phyloP scores from a whole-genome alignment of 768 basidiomycete species.

The Inosperma sp. region DNA sequence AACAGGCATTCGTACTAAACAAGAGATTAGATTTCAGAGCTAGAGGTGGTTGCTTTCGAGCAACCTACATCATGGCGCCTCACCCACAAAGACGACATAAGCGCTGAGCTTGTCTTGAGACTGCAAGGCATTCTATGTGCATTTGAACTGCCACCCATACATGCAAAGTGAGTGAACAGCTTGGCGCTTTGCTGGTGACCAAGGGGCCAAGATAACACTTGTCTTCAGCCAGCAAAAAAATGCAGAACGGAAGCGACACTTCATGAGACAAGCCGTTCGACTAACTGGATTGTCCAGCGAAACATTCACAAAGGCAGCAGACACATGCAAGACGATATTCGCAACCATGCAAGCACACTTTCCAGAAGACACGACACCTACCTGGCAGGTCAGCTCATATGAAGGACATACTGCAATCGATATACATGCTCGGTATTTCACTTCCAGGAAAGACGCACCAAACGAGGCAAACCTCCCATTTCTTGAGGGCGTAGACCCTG shows the following conservation, averaged over 20 bases:
- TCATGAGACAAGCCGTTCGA: neutral
- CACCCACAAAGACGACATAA: neutral
- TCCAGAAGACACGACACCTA: neutral
- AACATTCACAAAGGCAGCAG: neutral
- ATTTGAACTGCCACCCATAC: neutral
- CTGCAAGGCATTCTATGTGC: neutral
- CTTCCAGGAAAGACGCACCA: neutral
- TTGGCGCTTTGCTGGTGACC: too few relatives aligned
- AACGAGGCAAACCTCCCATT: neutral
- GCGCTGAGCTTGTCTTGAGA: neutral
- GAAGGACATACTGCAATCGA: neutral
- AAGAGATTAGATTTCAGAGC: neutral
- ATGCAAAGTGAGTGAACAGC: neutral
- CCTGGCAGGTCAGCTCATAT: neutral
- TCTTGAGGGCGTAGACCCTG: neutral
- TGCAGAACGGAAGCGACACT: neutral
- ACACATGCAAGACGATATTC: neutral
- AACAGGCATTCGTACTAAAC: too few relatives aligned
- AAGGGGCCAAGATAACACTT: neutral
- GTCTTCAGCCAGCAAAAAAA: neutral
- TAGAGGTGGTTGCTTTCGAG: neutral
- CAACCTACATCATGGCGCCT: neutral
- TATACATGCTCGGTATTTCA: neutral
- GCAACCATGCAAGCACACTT: neutral
- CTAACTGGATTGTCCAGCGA: neutral